Base-by-base conservation (phyloP, 1,284 basidiomycete genomes). In the Moesziomyces parantarcticus region DNA sequence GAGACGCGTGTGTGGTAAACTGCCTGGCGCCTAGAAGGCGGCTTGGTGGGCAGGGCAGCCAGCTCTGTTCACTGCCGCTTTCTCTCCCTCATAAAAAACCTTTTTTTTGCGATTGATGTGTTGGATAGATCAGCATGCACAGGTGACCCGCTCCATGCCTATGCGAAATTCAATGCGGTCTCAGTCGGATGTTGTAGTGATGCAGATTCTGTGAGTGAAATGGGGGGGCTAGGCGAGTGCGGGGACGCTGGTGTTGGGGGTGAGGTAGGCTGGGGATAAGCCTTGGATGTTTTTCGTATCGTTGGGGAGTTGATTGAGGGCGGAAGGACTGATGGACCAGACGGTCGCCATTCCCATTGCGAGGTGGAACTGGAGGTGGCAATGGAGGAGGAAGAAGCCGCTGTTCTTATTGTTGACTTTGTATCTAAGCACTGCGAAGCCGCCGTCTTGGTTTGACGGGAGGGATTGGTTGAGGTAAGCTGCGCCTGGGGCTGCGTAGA, bases 1-100 rank as follows among this genome's bases (percentile, higher is more conserved):
- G 79, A 82, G 75, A 76, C 71, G n/a, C 59, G 82, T 18, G 53
- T 79, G 46, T 83, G 82, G 82, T 75, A 57, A 49, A 25, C 39
- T 29, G 9, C 9, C 29, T 6, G 11, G 9, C 5, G 26, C 26
- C 5, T 8, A 29, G 9, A 29, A 29, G 11, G 29, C 11, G 29
- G 29, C 29, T 10, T 11, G 11, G 29, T 29, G 29, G 29, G 29
- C 29, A 29, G 29, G 29, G 29, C 8, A 29, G 29, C 29, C 29
- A 29, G 29, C 29, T 29, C 29, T 29, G 29, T 29, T 29, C 29
- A 2, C 6, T 29, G 29, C 29, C 8, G 29, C 25, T 29, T 29
- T 29, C 29, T 11, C 8, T 10, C 29, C 29, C 29, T 29, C 29
- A 29, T 29, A 29, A 29, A 29, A 29, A 4, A 8, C 11, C 29